Conservation (phyloP, 352 stramenopile genomes). For the Pythium coloratum region DNA sequence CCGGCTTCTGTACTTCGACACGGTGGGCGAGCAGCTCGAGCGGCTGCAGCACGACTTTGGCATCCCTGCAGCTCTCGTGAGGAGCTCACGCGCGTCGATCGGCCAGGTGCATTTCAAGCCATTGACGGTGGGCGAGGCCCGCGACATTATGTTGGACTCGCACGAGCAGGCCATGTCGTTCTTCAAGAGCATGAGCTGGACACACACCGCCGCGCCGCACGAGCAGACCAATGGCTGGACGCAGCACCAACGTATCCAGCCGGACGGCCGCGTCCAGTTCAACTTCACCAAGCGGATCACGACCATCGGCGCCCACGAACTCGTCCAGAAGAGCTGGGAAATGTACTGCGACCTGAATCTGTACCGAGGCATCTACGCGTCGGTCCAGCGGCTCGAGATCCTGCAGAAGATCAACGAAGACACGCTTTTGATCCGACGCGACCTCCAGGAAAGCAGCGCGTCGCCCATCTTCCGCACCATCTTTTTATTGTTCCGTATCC, state of each 20-base stretch:
- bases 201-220: constrained; percentile 23
- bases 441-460: constrained; percentile 60
- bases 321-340: constrained; percentile 74
- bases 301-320: constrained; percentile 57
- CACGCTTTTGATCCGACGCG: constrained; percentile 69
- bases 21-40: constrained; percentile 71
- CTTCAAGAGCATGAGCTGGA: constrained; percentile 58
- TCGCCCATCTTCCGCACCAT: constrained; percentile 75
- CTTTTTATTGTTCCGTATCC: constrained; percentile 73
- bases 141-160: constrained; percentile 73
- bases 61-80: constrained; percentile 41
- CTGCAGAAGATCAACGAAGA: constrained; percentile 78
- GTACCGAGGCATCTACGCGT: constrained; percentile 78
- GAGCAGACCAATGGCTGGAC: constrained; percentile 84
- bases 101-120: constrained; percentile 65
- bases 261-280: constrained; percentile 68
- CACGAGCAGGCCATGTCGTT: constrained; percentile 70
- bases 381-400: constrained; percentile 78
- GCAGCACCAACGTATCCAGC: constrained; percentile 66
- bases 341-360: constrained; percentile 82
- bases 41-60: constrained; percentile 61
- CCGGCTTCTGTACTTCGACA: constrained; percentile 56
- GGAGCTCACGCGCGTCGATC: constrained; percentile 37
- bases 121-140: constrained; percentile 43
- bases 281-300: constrained; percentile 78